Evolutionary conservation across 768 basidiomycete genomes (phyloP).

Genomic region (Phylloporus rhodoxanthus): DNA sequence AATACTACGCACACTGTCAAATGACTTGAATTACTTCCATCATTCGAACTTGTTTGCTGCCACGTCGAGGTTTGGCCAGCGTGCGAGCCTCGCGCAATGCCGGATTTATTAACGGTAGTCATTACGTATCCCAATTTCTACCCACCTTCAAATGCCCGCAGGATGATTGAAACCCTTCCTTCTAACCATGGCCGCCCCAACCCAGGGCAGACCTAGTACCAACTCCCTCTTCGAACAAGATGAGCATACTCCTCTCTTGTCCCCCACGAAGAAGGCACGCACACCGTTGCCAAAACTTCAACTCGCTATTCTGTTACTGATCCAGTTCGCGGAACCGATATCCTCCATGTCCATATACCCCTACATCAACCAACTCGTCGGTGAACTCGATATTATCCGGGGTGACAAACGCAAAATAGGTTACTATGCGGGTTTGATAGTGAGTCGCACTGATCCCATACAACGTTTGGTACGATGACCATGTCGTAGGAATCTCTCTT

Average conservation of each 20-base stretch:
- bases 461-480: background rate
- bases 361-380: conserved; percentile 42
- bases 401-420: conserved; percentile 34
- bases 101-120: background rate
- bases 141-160: background rate
- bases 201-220: background rate
- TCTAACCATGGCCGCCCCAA: background rate
- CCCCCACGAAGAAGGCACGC: conserved; percentile 1
- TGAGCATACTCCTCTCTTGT: conserved; percentile 10
- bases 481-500: conserved; percentile 61
- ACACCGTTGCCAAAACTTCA: conserved; percentile 38
- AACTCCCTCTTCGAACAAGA: conserved; percentile 5
- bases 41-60: background rate
- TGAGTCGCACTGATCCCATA: conserved; percentile 19
- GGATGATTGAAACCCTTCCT: background rate
- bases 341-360: conserved; percentile 42
- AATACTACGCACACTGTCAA: too few relatives aligned
- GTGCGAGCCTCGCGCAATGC: background rate
- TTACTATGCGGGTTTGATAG: conserved; percentile 69
- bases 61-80: background rate
- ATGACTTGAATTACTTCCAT: too few relatives aligned
- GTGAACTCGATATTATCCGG: conserved; percentile 20
- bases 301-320: conserved; percentile 32
- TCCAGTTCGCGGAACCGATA: conserved; percentile 32
- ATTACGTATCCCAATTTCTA: background rate